These are phyloP conservation scores for Podaxis carcinomalis DNA, from an alignment of 768 basidiomycete species.

Conservation along the genomic window DNA sequence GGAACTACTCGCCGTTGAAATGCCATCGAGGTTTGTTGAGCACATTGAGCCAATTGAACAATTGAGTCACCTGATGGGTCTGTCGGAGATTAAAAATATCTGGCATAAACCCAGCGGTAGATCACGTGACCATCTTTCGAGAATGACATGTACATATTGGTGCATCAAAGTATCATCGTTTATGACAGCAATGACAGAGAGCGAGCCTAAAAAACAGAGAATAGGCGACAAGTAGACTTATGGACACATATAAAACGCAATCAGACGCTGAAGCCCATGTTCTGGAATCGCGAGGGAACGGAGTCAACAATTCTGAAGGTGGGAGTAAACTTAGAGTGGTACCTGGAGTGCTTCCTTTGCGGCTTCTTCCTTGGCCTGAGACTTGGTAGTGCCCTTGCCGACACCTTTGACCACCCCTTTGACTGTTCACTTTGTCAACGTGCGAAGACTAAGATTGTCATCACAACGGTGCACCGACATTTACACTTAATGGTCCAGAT, in stretches of 20 bases:
- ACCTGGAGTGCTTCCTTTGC: conserved; percentile 41
- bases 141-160: background rate
- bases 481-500: conserved; percentile 56
- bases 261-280: conserved; percentile 1
- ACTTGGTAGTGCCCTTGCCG: conserved; percentile 39
- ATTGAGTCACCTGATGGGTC: background rate
- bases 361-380: conserved; percentile 43
- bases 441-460: background rate
- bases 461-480: conserved; percentile 30
- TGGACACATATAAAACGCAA: background rate
- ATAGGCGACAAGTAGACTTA: background rate
- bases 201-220: background rate
- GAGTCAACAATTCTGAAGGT: background rate
- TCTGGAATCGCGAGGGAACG: background rate
- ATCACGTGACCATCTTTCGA: background rate
- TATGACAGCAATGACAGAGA: background rate
- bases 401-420: conserved; percentile 42
- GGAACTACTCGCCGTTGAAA: conserved; percentile 40
- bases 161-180: background rate
- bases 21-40: conserved; percentile 21
- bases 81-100: conserved; percentile 10
- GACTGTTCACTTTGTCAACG: conserved; percentile 29
- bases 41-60: background rate
- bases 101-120: conserved; percentile 18
- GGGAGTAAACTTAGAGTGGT: conserved; percentile 4